Percentiles rank a stretch among this genome's conserved stretches.
These are phyloP conservation scores for Pythium catenulatum DNA, from an alignment of 352 stramenopile species.

Conservation along the genomic window DNA sequence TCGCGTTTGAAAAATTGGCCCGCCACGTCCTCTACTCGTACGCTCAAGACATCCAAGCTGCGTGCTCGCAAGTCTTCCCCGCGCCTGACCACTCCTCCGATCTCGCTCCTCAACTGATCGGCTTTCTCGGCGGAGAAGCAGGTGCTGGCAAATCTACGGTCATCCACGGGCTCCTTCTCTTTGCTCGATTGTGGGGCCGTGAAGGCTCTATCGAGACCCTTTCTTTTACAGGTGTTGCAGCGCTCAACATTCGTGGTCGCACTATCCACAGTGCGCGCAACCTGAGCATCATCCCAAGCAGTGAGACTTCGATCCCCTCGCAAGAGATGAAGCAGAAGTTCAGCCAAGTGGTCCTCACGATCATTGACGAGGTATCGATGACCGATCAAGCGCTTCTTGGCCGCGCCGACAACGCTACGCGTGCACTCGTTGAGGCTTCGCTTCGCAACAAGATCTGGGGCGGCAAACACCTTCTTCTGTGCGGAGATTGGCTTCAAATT, in stretches of 20 bases:
- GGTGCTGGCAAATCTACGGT: background rate
- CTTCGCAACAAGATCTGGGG: background rate
- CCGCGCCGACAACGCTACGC: background rate
- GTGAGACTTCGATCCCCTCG: background rate
- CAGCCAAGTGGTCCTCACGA: background rate
- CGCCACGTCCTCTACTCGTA: background rate
- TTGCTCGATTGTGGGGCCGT: background rate
- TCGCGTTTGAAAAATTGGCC: background rate
- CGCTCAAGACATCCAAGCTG: background rate
- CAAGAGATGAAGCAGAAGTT: background rate
- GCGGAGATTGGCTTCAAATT: slow-evolving; percentile 17
- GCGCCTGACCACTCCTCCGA: background rate
- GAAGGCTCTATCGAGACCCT: background rate
- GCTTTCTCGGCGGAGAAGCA: background rate
- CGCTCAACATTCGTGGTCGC: background rate
- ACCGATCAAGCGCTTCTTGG: background rate
- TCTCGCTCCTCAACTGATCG: background rate
- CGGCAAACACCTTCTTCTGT: background rate
- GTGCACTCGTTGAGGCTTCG: background rate
- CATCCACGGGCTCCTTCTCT: background rate
- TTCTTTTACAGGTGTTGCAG: background rate
- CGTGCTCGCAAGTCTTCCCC: background rate
- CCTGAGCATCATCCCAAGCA: background rate
- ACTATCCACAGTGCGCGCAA: slow-evolving; percentile 20
- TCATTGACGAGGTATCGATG: slow-evolving; percentile 15